Percentiles rank a stretch among this genome's conserved stretches.
phyloP scores from a whole-genome alignment of 768 basidiomycete species.

The Podaxis rugospora region DNA sequence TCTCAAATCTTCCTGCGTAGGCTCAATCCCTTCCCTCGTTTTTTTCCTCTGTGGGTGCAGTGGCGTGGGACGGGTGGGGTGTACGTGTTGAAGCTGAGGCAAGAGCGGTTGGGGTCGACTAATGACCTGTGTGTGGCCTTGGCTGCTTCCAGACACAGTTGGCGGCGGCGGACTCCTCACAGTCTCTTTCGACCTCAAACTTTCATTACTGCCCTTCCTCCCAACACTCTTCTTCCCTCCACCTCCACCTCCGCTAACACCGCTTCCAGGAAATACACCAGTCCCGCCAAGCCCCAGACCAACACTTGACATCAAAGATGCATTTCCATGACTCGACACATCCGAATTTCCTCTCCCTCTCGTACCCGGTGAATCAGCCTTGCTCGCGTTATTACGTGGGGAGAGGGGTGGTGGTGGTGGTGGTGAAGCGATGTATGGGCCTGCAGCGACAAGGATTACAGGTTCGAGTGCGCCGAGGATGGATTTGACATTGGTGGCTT shows the following conservation, averaged over 20 bases:
- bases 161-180: not conserved
- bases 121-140: no score
- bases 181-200: not conserved
- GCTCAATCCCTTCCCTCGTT: slow-evolving; percentile 3
- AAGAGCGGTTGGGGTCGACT: no score
- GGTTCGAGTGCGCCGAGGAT: slow-evolving; percentile 5
- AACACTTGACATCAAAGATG: not conserved
- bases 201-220: slow-evolving; percentile 3
- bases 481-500: not conserved
- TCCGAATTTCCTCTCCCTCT: slow-evolving; percentile 1
- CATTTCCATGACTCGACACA: not conserved
- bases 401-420: not conserved
- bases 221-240: not conserved
- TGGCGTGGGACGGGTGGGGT: not conserved
- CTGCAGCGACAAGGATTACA: not conserved
- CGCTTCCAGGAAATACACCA: not conserved
- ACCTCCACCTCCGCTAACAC: not conserved
- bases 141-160: not conserved
- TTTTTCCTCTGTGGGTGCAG: slow-evolving; percentile 1
- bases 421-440: not conserved
- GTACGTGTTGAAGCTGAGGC: no score
- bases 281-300: not conserved
- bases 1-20: slow-evolving; percentile 7
- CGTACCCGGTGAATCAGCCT: not conserved
- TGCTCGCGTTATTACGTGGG: not conserved